Evolutionary conservation across 1,139 yeast species (phyloP).

Genomic region (Taphrina wiesneri): DNA sequence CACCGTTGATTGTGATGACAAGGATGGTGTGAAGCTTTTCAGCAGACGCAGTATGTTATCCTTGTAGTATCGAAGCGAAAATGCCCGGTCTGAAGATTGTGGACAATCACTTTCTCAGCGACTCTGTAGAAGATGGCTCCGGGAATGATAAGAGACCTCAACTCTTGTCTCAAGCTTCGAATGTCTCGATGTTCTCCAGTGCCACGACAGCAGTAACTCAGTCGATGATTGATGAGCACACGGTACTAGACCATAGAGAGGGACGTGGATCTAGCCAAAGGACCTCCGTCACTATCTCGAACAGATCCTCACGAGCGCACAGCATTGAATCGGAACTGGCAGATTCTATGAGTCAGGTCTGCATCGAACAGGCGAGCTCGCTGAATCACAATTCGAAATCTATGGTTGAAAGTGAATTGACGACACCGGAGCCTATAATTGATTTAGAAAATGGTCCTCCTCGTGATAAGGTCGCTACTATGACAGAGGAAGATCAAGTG

Average conservation of each 20-base stretch:
- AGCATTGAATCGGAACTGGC: conserved; percentile 10
- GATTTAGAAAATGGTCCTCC: background rate
- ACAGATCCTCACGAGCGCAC: background rate
- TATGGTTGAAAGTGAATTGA: background rate
- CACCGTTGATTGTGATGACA: background rate
- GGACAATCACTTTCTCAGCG: background rate
- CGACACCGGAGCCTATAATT: background rate
- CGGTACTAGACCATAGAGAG: background rate
- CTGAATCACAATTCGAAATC: too few species aligned
- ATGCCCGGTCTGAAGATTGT: conserved; percentile 8
- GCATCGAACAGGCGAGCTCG: background rate
- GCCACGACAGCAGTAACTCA: conserved; percentile 19
- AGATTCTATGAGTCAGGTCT: background rate
- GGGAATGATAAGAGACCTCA: background rate
- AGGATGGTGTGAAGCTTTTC: too few species aligned
- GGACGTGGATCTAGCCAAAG: background rate
- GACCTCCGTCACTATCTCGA: background rate
- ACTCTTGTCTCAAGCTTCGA: conserved; percentile 5
- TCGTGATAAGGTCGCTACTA: background rate
- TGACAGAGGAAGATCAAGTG: conserved; percentile 16
- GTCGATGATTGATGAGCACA: background rate
- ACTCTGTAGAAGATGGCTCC: background rate
- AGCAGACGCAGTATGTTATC: too few species aligned
- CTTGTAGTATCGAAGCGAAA: too few species aligned
- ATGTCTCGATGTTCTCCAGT: conserved; percentile 1